Base-by-base conservation (phyloP, 106 monocot genomes). In the Dendrobium chrysotoxum region DNA sequence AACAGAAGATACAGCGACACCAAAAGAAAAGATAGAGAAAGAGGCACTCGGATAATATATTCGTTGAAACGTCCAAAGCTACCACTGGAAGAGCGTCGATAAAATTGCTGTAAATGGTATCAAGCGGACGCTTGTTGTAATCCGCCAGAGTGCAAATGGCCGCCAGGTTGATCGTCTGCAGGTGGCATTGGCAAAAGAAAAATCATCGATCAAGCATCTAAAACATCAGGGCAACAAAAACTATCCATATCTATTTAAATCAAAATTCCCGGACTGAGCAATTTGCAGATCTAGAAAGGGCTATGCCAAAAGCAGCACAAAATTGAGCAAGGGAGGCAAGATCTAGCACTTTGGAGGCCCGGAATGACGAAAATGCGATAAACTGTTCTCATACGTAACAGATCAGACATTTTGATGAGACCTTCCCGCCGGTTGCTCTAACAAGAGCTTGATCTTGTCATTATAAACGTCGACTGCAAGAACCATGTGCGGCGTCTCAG, bases 101-200 rank as follows among this genome's bases (percentile, higher is more conserved):
- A 86, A 92, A 92, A 79, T 92, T 92, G 82, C 92, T 92, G 81
- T 89, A 92, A 12, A 92, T 92, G 70, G 92, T 92, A 53, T 92
- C 92, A 20, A 92, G 89, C 0, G 92, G 92, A 28, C 92, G 85
- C 7, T 89, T 92, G 78, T 92, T 92, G 84, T 92, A 92, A 72
- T 92, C 92, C 15, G 92, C 92, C 28, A 89, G 92, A 28, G 92
- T 92, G 75, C 92, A 92, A 72, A 92, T 92, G 42, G 92, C 92
- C 7, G 92, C 92, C 76, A 92, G 82, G 66, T 92, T 92, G 75
- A 92, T 89, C 3, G 84, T 87, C 92, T 92, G 83, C 81, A 73
- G 39, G 38, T 7, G 31, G 13, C 23, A 39, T 45, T 25, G 12
- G 23, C 21, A 45, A 40, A 73, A 4, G 6, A 39, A 73, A 73